A percentile compares a stretch with the other conserved stretches of the same genome.
These are phyloP conservation scores for Russula brevipes DNA, from an alignment of 768 basidiomycete species.

Conservation along the genomic window DNA sequence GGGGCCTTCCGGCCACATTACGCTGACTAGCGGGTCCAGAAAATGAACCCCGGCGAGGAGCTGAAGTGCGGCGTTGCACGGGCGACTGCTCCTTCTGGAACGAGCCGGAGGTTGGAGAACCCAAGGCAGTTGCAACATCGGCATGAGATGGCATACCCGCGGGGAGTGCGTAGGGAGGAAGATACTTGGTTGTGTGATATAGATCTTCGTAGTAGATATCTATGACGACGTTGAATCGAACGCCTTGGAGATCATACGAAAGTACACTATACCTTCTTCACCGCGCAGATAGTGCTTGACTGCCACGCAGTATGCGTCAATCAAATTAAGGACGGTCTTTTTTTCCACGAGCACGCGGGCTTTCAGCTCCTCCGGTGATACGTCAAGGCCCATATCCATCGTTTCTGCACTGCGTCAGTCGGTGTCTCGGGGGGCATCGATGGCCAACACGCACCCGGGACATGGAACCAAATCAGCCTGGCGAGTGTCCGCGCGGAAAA, in stretches of 20 bases:
- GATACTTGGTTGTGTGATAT: conserved; percentile 65
- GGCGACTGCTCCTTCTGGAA: not conserved
- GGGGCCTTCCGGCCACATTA: not conserved
- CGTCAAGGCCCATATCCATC: conserved; percentile 27
- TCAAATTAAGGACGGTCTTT: conserved; percentile 61
- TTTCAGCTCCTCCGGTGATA: conserved; percentile 34
- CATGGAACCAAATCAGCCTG: conserved; percentile 63
- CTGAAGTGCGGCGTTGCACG: not conserved
- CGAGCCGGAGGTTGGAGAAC: not conserved
- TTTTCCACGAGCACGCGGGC: conserved; percentile 56
- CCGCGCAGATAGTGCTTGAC: conserved; percentile 54
- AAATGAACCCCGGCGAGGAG: not conserved
- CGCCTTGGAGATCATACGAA: no score
- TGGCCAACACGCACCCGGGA: conserved; percentile 41
- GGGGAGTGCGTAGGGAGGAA: conserved; percentile 60
- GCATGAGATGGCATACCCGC: conserved; percentile 41
- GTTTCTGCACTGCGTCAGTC: conserved; percentile 25
- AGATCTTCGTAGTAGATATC: conserved; percentile 43
- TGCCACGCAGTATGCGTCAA: conserved; percentile 61
- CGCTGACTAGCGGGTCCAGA: not conserved
- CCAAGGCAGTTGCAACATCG: conserved; percentile 27
- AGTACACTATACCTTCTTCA: conserved; percentile 24
- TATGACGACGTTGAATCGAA: not conserved
- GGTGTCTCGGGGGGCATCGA: not conserved
- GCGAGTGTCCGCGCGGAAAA: conserved; percentile 51